Percentiles rank a stretch among this genome's conserved stretches.
Evolutionary conservation across 352 stramenopile species (phyloP).

Genomic region (Phytophthora lateralis): DNA sequence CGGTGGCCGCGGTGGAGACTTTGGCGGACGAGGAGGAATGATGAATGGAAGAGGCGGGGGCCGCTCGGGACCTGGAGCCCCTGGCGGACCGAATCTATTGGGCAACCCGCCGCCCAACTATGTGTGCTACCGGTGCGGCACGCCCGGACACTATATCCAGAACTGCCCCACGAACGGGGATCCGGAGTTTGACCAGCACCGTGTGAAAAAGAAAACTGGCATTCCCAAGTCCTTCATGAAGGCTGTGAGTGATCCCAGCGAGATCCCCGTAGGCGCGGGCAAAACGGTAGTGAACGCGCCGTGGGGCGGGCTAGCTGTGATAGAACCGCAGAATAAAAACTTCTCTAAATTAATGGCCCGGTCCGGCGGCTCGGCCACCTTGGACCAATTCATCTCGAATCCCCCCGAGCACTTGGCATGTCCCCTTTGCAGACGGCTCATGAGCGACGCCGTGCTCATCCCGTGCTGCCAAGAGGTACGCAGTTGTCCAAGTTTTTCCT

Average conservation of each 20-base stretch:
- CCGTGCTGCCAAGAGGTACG: conserved; percentile 90
- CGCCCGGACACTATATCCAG: conserved; percentile 87
- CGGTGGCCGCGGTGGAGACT: conserved; percentile 44
- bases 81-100: conserved; percentile 22
- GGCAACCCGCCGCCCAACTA: conserved; percentile 83
- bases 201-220: conserved; percentile 88
- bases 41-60: conserved; percentile 55
- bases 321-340: conserved; percentile 92
- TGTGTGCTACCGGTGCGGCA: conserved; percentile 86
- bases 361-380: conserved; percentile 86
- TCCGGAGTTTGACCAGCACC: conserved; percentile 88
- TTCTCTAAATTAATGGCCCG: conserved; percentile 92
- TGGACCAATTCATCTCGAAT: conserved; percentile 92
- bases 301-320: conserved; percentile 87
- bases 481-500: conserved; percentile 12
- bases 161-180: conserved; percentile 90
- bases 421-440: conserved; percentile 87
- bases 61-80: conserved; percentile 30
- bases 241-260: conserved; percentile 82
- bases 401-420: conserved; percentile 89
- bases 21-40: conserved; percentile 48
- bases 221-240: conserved; percentile 92
- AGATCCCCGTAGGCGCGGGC: conserved; percentile 80
- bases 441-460: conserved; percentile 89
- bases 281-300: conserved; percentile 90